phyloP scores from a whole-genome alignment of 495 filamentous ascomycete genomes.

The Daldinia concentrica region DNA sequence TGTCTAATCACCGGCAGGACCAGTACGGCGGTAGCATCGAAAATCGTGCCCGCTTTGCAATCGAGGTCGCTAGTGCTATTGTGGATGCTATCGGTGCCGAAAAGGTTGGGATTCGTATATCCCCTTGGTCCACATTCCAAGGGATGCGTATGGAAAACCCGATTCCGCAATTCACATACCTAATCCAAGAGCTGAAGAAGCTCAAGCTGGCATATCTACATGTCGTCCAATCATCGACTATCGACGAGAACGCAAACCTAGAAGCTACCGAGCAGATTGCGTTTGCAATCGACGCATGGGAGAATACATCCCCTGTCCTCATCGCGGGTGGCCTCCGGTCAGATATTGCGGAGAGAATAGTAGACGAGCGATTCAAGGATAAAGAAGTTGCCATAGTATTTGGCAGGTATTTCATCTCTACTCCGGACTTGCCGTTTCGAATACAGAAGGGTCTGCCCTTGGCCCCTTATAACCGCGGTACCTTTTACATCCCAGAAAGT shows the following conservation, averaged over 20 bases:
- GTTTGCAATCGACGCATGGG: conserved; percentile 40
- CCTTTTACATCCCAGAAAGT: conserved; percentile 62
- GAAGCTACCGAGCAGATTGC: conserved; percentile 25
- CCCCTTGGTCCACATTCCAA: conserved; percentile 68
- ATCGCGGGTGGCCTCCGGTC: conserved; percentile 41
- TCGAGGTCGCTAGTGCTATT: conserved; percentile 66
- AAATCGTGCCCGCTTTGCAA: conserved; percentile 69
- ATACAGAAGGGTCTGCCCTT: conserved; percentile 63
- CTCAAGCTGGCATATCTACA: conserved; percentile 70
- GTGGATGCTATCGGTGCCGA: conserved; percentile 67
- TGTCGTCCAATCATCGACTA: conserved; percentile 61
- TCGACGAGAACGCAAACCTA: not conserved
- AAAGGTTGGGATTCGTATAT: conserved; percentile 68
- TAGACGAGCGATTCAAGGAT: conserved; percentile 61
- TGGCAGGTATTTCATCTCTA: conserved; percentile 70
- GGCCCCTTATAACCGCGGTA: conserved; percentile 60
- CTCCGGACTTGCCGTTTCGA: conserved; percentile 71
- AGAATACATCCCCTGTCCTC: conserved; percentile 38
- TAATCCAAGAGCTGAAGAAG: conserved; percentile 59
- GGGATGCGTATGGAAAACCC: conserved; percentile 65
- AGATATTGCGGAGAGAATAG: conserved; percentile 51
- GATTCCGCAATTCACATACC: conserved; percentile 64
- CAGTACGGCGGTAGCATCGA: conserved; percentile 72
- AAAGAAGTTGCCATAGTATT: conserved; percentile 61
- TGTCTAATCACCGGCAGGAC: conserved; percentile 69